Conservation (phyloP, 2,329 filamentous ascomycete species). For the Passalora sequoiae region DNA sequence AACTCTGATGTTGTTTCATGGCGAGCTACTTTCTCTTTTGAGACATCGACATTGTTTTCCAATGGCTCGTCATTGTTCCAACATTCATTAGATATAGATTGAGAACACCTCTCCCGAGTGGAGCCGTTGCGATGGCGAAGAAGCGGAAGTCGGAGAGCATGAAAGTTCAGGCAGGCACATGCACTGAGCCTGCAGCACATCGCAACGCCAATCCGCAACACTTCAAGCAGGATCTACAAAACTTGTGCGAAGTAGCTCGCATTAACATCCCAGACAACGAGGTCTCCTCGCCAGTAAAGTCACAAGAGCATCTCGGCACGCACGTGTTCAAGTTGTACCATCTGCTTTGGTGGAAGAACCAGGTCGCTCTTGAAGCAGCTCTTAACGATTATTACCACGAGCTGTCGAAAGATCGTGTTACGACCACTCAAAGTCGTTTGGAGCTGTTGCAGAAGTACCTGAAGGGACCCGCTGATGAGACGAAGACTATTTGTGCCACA, state of each 20-base stretch:
- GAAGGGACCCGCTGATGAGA: neutral
- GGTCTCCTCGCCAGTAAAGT: neutral
- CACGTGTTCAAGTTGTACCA: constrained; percentile 3
- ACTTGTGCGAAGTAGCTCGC: constrained; percentile 4
- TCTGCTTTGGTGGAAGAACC: constrained; percentile 11
- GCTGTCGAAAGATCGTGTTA: neutral
- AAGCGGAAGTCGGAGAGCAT: constrained; percentile 8
- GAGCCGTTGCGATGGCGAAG: constrained; percentile 8
- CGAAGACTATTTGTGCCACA: constrained; percentile 1
- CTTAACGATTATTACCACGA: neutral
- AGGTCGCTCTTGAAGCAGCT: constrained; percentile 1
- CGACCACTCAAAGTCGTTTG: neutral
- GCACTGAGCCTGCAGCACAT: neutral
- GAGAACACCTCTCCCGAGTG: neutral
- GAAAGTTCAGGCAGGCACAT: neutral
- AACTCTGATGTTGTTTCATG: neutral
- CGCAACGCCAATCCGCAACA: neutral
- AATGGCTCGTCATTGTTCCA: neutral
- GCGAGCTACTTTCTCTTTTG: neutral
- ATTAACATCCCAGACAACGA: neutral
- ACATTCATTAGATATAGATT: neutral
- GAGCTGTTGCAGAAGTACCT: constrained; percentile 3
- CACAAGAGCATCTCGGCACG: neutral
- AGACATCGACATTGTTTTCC: neutral
- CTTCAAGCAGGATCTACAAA: constrained; percentile 1